Conservation (phyloP, 148 eudicot genomes). For the Silene uniflora region DNA sequence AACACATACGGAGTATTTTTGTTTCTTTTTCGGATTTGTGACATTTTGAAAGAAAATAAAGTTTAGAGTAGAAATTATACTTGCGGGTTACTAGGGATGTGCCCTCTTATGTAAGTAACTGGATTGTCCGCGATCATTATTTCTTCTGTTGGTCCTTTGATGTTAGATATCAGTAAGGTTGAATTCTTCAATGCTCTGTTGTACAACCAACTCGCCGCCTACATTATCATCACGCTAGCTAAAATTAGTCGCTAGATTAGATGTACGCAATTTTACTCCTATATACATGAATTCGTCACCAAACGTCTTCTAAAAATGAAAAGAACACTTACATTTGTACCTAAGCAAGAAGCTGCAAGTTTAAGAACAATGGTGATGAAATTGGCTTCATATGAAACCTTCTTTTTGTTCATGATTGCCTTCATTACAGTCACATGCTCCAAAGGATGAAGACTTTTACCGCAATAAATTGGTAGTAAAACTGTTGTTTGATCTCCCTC, state of each 20-base stretch:
- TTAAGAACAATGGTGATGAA: not conserved
- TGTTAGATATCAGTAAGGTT: constrained; percentile 26
- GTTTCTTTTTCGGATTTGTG: too few species aligned
- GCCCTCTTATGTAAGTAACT: constrained; percentile 23
- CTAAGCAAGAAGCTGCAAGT: constrained; percentile 8
- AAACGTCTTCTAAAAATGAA: too few species aligned
- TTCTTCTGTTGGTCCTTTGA: constrained; percentile 27
- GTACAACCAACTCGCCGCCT: constrained; percentile 27
- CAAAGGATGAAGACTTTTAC: constrained; percentile 22
- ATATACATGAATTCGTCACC: too few species aligned
- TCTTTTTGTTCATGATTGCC: constrained; percentile 29
- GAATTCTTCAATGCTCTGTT: constrained; percentile 13
- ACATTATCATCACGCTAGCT: not conserved
- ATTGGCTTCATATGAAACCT: constrained; percentile 29
- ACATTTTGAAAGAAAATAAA: not conserved
- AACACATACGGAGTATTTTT: too few species aligned
- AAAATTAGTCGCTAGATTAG: too few species aligned
- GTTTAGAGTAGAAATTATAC: not conserved
- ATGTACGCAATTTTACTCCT: too few species aligned
- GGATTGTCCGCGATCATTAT: constrained; percentile 28
- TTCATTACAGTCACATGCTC: constrained; percentile 29
- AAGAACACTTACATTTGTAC: constrained; percentile 21
- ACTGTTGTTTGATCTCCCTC: constrained; percentile 30
- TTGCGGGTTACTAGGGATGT: constrained; percentile 17
- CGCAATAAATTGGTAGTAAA: constrained; percentile 20